phyloP scores from a whole-genome alignment of 441 rosid species.

The Corymbia citriodora region DNA sequence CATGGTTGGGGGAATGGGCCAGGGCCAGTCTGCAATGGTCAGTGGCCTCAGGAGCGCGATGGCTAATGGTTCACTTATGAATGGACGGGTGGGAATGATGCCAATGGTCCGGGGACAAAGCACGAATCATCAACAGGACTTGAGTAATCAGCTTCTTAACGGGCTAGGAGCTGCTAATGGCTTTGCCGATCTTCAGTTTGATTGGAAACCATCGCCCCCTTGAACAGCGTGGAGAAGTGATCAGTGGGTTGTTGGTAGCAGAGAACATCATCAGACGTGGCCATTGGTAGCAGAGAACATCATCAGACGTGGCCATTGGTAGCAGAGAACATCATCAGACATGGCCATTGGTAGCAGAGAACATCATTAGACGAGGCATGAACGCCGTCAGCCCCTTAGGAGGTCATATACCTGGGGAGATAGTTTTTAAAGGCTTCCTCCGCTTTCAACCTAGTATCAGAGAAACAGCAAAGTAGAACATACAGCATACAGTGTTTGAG shows the following conservation, averaged over 20 bases:
- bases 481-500: background rate
- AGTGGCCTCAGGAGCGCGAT: slow-evolving; percentile 18
- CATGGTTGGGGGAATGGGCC: slow-evolving; percentile 12
- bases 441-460: background rate
- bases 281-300: background rate
- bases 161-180: slow-evolving; percentile 1
- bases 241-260: background rate
- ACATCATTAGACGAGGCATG: background rate
- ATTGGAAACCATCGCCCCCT: background rate
- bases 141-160: background rate
- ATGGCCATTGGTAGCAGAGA: background rate
- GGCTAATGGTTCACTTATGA: slow-evolving; percentile 10
- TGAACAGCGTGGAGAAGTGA: background rate
- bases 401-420: background rate
- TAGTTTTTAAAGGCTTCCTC: background rate
- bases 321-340: background rate
- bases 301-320: background rate
- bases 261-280: background rate
- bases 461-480: background rate
- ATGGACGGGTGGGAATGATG: background rate
- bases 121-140: background rate
- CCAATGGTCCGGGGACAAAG: background rate
- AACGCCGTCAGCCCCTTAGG: background rate
- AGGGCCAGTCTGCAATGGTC: slow-evolving; percentile 10
- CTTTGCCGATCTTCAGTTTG: background rate